Evolutionary conservation across 2,329 filamentous ascomycete genomes (phyloP), one percentile per base, ranked within the genome.

Genomic region (Alternaria sp.): DNA sequence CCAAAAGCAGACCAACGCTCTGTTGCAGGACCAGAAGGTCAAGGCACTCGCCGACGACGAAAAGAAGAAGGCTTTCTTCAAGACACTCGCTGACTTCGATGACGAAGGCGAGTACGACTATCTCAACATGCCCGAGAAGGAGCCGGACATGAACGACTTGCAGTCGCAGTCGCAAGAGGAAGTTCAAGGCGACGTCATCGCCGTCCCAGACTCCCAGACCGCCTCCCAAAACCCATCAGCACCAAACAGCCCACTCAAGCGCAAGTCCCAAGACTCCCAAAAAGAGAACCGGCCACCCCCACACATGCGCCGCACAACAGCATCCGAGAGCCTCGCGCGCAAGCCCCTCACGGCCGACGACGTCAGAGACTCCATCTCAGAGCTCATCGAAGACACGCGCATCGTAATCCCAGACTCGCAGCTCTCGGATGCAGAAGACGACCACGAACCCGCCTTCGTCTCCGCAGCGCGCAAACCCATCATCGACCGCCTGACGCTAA

Each of bases 11-110:
- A 91, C 93, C 60, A 93, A 93, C 78, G 92, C 94, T 7, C 85
- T 99, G 9, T 87, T 97, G 50, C 86, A 92, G 23, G 94, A 98
- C 73, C 94, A 97, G 79, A 93, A 93, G 40, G 89, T 99, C 71
- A 93, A 91, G 76, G 94, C 95, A 79, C 93, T 98, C 66, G 93
- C 93, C 32, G 89, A 93, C 76, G 93, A 96, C 72, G 92, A 92
- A 3, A 94, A 95, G 76, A 95, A 93, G 77, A 87, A 91, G 65
- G 96, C 96, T 0, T 99, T 99, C 82, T 86, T 99, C 70, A 90
- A 89, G 67, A 93, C 93, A 7, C 92, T 99, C 56, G 93, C 97
- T 73, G 94, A 97, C 75, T 88, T 88, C 53, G 91, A 90, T 61
- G 84, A 85, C 21, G 85, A 86, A 63, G 91, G 92, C 49, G 90